Evolutionary conservation across 1,139 yeast genomes (phyloP).

Genomic region (Sugiyamaella japonica): DNA sequence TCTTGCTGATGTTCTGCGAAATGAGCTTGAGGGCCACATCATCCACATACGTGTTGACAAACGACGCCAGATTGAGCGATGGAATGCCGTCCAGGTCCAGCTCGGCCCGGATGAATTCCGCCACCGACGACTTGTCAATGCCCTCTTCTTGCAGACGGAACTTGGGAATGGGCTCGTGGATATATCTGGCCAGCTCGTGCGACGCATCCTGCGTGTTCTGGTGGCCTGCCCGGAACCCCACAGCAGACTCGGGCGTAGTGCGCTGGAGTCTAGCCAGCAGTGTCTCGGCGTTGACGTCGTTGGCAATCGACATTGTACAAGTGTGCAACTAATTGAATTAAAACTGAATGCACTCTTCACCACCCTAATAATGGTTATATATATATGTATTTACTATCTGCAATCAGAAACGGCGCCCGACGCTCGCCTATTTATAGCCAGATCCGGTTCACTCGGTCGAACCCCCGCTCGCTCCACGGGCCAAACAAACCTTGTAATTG

Average conservation of each 20-base stretch:
- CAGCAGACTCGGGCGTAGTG: slow-evolving; percentile 26
- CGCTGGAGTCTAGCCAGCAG: slow-evolving; percentile 34
- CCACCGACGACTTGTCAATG: slow-evolving; percentile 53
- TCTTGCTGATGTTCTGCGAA: slow-evolving; percentile 73
- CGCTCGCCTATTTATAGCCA: background rate
- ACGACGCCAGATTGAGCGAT: slow-evolving; percentile 79
- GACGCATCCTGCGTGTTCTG: slow-evolving; percentile 18
- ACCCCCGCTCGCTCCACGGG: background rate
- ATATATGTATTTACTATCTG: too few species aligned
- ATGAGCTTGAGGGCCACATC: slow-evolving; percentile 55
- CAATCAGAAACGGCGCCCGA: too few species aligned
- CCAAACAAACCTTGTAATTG: background rate
- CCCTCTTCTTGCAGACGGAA: slow-evolving; percentile 59
- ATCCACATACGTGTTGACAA: slow-evolving; percentile 74
- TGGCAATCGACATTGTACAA: slow-evolving; percentile 37
- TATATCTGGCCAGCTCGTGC: slow-evolving; percentile 22
- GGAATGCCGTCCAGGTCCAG: slow-evolving; percentile 83
- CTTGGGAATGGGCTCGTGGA: slow-evolving; percentile 39
- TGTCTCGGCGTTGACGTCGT: slow-evolving; percentile 39
- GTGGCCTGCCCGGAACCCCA: slow-evolving; percentile 20
- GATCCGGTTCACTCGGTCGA: background rate
- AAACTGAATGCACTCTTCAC: background rate
- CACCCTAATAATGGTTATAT: background rate
- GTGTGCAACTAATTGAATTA: background rate
- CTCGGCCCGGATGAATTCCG: slow-evolving; percentile 67